A percentile compares a stretch with the other conserved stretches of the same genome.
Evolutionary conservation across 2,329 filamentous ascomycete species (phyloP).

Genomic region (Sphaerulina populicola): DNA sequence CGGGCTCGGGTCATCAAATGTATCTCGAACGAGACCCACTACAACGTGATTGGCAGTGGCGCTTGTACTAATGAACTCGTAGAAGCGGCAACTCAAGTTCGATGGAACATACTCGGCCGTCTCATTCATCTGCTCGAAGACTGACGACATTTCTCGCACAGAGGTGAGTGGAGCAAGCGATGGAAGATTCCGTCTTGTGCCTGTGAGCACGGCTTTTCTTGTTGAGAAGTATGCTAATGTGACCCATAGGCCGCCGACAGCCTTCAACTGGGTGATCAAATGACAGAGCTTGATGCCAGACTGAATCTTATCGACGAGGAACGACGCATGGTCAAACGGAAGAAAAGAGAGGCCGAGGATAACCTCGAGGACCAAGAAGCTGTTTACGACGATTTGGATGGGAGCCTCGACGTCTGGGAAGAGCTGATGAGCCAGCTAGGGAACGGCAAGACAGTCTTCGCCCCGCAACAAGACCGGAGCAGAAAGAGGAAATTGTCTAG

Average conservation of each 20-base stretch:
- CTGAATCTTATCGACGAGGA: constrained; percentile 8
- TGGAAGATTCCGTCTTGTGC: too few relatives aligned
- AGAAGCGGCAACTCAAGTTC: constrained; percentile 50
- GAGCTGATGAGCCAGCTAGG: constrained; percentile 33
- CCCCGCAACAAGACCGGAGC: constrained; percentile 24
- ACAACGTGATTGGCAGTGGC: too few relatives aligned
- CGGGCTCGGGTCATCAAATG: too few relatives aligned
- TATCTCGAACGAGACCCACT: too few relatives aligned
- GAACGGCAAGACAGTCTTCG: constrained; percentile 39
- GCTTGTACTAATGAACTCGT: too few relatives aligned
- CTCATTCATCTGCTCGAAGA: constrained; percentile 57
- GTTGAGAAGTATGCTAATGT: too few relatives aligned
- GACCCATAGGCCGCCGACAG: constrained; percentile 30
- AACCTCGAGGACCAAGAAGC: constrained; percentile 32
- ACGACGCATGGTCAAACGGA: constrained; percentile 16
- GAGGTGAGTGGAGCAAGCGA: constrained; percentile 25
- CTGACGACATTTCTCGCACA: constrained; percentile 50
- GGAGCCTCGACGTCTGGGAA: constrained; percentile 43
- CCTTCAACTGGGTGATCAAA: constrained; percentile 31
- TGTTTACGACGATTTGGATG: constrained; percentile 33
- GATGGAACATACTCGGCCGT: constrained; percentile 48
- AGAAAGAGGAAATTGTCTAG: constrained; percentile 30
- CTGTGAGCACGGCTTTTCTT: too few relatives aligned
- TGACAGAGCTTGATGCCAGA: constrained; percentile 20
- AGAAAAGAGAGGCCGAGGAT: constrained; percentile 30